These are phyloP conservation scores for Epichloe hybrida DNA, from an alignment of 2,329 filamentous ascomycete species.

Conservation along the genomic window DNA sequence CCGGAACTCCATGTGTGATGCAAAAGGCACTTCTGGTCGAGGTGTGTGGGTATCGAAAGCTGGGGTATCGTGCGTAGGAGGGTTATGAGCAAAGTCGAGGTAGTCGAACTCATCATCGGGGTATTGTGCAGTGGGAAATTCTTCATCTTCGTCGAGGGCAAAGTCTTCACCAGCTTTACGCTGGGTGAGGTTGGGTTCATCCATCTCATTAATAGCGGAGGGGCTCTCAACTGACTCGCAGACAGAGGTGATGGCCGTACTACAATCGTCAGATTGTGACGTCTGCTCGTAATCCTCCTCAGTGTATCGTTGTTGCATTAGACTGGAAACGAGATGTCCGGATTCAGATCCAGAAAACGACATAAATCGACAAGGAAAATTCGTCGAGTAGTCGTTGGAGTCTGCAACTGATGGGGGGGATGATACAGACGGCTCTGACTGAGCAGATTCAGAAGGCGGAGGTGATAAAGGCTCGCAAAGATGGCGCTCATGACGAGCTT, in stretches of 20 bases:
- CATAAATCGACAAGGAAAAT: conserved; percentile 32
- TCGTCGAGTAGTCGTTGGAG: conserved; percentile 20
- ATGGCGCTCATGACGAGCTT: conserved; percentile 8
- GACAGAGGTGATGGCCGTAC: conserved; percentile 29
- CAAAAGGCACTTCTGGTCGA: conserved; percentile 20
- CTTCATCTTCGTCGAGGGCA: conserved; percentile 21
- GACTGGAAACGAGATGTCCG: conserved; percentile 22
- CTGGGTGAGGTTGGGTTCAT: conserved; percentile 17
- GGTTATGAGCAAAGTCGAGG: conserved; percentile 10
- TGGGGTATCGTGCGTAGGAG: conserved; percentile 19
- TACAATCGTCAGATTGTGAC: conserved; percentile 31
- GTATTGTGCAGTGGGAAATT: conserved; percentile 25
- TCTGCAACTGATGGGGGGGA: conserved; percentile 21
- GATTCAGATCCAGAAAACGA: conserved; percentile 40
- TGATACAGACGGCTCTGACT: conserved; percentile 28
- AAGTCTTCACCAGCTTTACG: conserved; percentile 18
- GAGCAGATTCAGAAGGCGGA: conserved; percentile 37
- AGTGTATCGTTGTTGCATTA: conserved; percentile 15
- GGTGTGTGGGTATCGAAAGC: conserved; percentile 33
- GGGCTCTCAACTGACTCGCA: conserved; percentile 31
- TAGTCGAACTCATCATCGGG: conserved; percentile 24
- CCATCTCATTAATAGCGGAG: conserved; percentile 19
- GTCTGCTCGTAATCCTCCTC: conserved; percentile 30
- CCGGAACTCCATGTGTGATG: conserved; percentile 25
- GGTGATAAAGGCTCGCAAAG: conserved; percentile 21